Evolutionary conservation across 345 rosid genomes (phyloP).

Genomic region (Linum tenue): DNA sequence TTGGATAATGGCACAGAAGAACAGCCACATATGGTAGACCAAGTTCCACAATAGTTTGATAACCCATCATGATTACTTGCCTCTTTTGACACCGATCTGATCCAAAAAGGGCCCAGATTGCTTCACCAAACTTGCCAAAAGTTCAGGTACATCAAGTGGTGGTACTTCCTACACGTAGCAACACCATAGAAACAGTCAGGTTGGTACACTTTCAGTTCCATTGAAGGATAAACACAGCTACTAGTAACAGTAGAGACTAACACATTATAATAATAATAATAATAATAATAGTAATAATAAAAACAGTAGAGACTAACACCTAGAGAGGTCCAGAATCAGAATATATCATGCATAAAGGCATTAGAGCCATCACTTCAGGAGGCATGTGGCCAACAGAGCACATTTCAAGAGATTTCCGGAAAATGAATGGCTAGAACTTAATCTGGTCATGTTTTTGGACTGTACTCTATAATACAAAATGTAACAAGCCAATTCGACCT

Average conservation of each 20-base stretch:
- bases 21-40: neutral
- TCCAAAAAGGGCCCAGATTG: slow-evolving; percentile 88
- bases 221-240: neutral
- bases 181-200: slow-evolving; percentile 10
- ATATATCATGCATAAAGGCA: neutral
- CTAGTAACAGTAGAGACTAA: neutral
- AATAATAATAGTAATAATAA: too few species aligned
- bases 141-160: slow-evolving; percentile 78
- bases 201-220: neutral
- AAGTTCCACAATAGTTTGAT: neutral
- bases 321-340: neutral
- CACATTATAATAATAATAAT: too few species aligned
- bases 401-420: neutral
- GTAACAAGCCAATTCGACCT: too few species aligned
- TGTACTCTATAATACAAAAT: too few species aligned
- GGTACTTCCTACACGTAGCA: slow-evolving; percentile 52
- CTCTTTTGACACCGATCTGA: slow-evolving; percentile 80
- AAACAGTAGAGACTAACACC: neutral
- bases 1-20: neutral
- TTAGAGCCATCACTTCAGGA: neutral
- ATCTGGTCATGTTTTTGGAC: too few species aligned
- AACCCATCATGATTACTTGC: slow-evolving; percentile 21
- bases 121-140: slow-evolving; percentile 78
- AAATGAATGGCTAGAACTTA: too few species aligned
- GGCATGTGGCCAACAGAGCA: neutral